phyloP scores from a whole-genome alignment of 345 rosid genomes.

The Syzygium jambos region DNA sequence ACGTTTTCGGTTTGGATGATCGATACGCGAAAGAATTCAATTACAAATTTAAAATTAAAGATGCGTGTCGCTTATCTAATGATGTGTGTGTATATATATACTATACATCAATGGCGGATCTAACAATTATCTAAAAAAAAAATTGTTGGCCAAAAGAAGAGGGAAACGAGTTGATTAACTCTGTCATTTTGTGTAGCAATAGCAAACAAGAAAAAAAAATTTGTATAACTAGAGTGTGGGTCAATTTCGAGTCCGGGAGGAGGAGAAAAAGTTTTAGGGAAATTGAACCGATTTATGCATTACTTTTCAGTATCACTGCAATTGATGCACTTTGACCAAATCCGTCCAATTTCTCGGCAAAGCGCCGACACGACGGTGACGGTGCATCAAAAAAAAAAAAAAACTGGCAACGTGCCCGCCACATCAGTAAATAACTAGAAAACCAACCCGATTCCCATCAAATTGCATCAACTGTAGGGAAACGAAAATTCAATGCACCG shows the following conservation, averaged over 20 bases:
- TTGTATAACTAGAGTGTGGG: background rate
- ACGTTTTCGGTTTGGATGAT: background rate
- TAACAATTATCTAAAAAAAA: background rate
- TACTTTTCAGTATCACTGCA: too few species aligned
- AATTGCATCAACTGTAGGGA: background rate
- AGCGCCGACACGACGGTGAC: background rate
- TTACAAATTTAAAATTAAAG: background rate
- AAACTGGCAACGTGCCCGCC: background rate
- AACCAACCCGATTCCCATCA: background rate
- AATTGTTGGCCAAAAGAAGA: background rate
- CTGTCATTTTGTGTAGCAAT: background rate
- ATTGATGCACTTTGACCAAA: too few species aligned
- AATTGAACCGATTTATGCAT: too few species aligned
- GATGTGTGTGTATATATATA: background rate
- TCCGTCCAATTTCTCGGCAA: background rate
- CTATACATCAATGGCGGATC: background rate
- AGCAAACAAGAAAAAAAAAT: background rate
- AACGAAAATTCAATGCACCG: background rate
- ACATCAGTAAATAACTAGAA: background rate
- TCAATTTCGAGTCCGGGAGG: background rate
- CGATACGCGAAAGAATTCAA: background rate
- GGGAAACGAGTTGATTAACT: background rate
- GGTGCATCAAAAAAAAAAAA: background rate
- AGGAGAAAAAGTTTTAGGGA: background rate
- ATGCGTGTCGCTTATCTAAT: background rate